These are phyloP conservation scores for Spizellomyces punctatus DNA, from an alignment of 192 early-diverging fungal species.

Conservation along the genomic window DNA sequence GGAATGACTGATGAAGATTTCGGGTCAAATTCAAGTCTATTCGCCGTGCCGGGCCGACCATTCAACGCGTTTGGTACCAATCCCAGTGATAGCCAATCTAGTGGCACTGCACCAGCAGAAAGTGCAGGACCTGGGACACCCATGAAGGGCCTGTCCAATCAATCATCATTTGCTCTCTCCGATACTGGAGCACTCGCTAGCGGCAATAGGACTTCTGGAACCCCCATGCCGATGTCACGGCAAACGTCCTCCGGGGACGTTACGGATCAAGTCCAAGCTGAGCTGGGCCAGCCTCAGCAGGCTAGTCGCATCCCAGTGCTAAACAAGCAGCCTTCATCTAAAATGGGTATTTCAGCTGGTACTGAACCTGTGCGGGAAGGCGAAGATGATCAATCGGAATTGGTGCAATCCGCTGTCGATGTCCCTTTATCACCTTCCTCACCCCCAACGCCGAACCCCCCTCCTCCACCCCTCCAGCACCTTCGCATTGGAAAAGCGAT, in stretches of 20 bases:
- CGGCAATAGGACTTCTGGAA: background rate
- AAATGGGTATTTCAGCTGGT: background rate
- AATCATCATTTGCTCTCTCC: background rate
- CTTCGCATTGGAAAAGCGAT: constrained; percentile 71
- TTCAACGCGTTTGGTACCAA: constrained; percentile 9
- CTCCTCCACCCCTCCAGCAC: background rate
- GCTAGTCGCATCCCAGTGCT: background rate
- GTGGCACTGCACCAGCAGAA: background rate
- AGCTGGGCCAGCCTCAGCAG: background rate
- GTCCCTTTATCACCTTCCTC: background rate
- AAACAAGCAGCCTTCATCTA: background rate
- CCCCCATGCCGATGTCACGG: background rate
- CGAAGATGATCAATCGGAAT: background rate
- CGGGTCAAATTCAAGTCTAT: background rate
- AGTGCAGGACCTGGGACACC: background rate
- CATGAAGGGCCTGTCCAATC: constrained; percentile 5
- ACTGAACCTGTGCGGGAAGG: background rate
- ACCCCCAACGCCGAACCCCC: background rate
- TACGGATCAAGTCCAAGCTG: background rate
- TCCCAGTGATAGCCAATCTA: background rate
- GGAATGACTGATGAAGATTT: constrained; percentile 58
- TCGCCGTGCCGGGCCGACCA: background rate
- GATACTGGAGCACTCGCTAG: background rate
- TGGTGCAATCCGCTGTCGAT: background rate
- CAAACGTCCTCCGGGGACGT: background rate